Conservation (phyloP, 2,329 filamentous ascomycete genomes). For the Stylonectria norvegica region DNA sequence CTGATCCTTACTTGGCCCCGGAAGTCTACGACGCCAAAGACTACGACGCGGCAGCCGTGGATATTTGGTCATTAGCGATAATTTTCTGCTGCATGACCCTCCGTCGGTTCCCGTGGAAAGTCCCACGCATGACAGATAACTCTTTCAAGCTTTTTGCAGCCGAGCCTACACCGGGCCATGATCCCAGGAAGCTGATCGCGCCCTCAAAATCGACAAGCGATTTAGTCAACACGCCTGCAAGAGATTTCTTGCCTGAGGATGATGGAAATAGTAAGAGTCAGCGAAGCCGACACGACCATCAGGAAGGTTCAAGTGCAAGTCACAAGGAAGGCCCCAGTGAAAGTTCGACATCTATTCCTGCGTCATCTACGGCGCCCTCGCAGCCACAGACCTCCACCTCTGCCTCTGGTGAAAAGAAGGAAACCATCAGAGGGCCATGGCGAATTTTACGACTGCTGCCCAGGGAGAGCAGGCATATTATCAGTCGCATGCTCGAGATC, state of each 20-base stretch:
- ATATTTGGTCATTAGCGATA: constrained; percentile 97
- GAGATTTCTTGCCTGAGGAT: constrained; percentile 40
- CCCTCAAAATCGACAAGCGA: constrained; percentile 46
- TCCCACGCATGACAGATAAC: constrained; percentile 86
- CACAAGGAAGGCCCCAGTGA: constrained; percentile 1
- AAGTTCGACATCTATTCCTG: constrained; percentile 4
- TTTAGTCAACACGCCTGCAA: constrained; percentile 35
- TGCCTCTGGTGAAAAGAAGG: constrained; percentile 52
- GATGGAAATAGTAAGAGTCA: constrained; percentile 23
- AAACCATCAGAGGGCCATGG: constrained; percentile 90
- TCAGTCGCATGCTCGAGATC: constrained; percentile 88
- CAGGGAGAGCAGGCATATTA: constrained; percentile 83
- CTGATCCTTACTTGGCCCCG: constrained; percentile 93
- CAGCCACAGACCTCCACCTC: constrained; percentile 10
- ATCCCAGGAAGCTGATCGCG: constrained; percentile 51
- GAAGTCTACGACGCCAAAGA: constrained; percentile 93
- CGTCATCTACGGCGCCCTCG: background rate
- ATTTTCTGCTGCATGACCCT: constrained; percentile 99
- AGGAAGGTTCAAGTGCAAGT: constrained; percentile 15
- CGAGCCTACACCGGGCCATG: constrained; percentile 71
- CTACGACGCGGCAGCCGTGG: constrained; percentile 89
- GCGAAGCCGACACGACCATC: constrained; percentile 18
- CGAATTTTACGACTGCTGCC: constrained; percentile 82
- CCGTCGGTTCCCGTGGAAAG: constrained; percentile 94
- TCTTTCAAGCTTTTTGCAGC: constrained; percentile 92